Conservation (phyloP, 1,139 yeast genomes). For the Pneumocystis sp. region DNA sequence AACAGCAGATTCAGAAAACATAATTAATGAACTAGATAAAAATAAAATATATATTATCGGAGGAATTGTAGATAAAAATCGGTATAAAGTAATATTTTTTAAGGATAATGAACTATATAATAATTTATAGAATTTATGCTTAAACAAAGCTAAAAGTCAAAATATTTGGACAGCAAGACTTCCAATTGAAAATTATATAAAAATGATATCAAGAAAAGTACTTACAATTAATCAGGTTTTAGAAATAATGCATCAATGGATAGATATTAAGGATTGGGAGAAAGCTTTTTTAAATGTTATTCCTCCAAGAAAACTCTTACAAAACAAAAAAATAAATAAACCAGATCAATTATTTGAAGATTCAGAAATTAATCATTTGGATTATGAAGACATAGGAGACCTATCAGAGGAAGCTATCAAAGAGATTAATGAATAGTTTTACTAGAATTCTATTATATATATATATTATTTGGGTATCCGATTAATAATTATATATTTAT, state of each 20-base stretch:
- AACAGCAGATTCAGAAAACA: conserved; percentile 75
- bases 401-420: conserved; percentile 4
- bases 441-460: conserved; percentile 4
- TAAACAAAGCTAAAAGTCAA: conserved; percentile 59
- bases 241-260: conserved; percentile 69
- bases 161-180: conserved; percentile 62
- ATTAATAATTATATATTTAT: background rate
- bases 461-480: background rate
- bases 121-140: conserved; percentile 38
- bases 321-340: background rate
- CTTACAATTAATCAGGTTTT: conserved; percentile 90
- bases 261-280: conserved; percentile 58
- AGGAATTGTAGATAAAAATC: conserved; percentile 90
- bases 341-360: background rate
- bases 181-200: conserved; percentile 77
- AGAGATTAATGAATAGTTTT: conserved; percentile 6
- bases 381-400: background rate
- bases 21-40: conserved; percentile 43
- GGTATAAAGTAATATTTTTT: conserved; percentile 41
- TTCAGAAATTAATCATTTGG: background rate
- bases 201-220: conserved; percentile 72
- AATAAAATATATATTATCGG: conserved; percentile 75
- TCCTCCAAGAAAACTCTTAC: conserved; percentile 52
- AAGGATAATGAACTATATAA: background rate
- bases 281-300: conserved; percentile 68